Base-by-base conservation (phyloP, 495 filamentous ascomycete species). In the Astrothelium macrocarpum region DNA sequence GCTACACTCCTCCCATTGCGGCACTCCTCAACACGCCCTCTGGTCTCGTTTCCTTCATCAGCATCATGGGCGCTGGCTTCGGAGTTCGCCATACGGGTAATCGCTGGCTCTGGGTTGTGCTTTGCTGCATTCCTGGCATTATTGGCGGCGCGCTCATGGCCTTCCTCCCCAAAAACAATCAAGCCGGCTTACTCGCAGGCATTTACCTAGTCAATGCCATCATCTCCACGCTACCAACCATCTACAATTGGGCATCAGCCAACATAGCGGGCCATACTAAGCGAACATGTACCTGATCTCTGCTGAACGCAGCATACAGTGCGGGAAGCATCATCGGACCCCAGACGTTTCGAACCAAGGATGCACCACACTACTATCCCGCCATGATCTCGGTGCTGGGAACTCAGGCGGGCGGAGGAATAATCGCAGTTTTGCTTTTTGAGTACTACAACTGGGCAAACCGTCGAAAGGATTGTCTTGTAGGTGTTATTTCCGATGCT, bases 321-420 rank as follows among this genome's bases (percentile, higher is more conserved):
- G 69, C 86, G 18, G 85, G 84, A 7, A 87, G 84, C 67, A 86
- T 87, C 65, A 85, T 87, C 69, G 82, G 85, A 0, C 85, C 85
- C 2, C 84, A 87, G 71, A 81, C 87, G 2, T 87, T 88, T 67
- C 79, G 80, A 53, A 73, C 75, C 0, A 73, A 67, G 11, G 84
- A 87, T 68, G 82, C 80, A 10, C 85, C 85, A 0, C 74, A 81
- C 5, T 86, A 82, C 67, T 78, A 71, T 16, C 84, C 83, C 0
- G 85, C 85, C 9, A 87, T 87, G 72, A 80, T 87, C 53, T 75
- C 82, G 0, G 80, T 86, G 10, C 70, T 84, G 43, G 81, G 77
- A 0, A 82, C 79, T 0, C 79, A 82, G 59, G 75, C 76, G 32
- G 76, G 71, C 0, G 78, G 72, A 2, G 79, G 75, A 3, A 45